Base-by-base conservation (phyloP, 228 moss, liverwort and hornwort species). In the Sphagnum magellanicum region DNA sequence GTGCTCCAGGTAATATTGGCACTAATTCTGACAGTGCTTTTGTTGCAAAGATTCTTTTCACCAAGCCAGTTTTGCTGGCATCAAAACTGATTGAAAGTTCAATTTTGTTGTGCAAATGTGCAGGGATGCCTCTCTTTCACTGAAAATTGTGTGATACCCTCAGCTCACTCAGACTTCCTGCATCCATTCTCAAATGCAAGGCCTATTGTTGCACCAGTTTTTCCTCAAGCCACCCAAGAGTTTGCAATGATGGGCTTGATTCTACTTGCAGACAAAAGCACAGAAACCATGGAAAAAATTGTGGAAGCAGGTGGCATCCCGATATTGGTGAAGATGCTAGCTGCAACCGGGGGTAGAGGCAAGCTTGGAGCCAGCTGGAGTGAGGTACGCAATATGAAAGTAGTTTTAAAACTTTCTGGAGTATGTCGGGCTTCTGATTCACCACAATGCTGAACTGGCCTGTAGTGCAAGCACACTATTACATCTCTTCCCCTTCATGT, bases 191-290 rank as follows among this genome's bases (percentile, higher is more conserved):
- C 72, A 60, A 74, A 79, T 5, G 60, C 61, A 6, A 78, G 73
- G 52, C 67, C 61, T 50, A 6, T 50, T 4, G 61, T 61, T 6
- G 58, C 74, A 10, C 77, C 75, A 6, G 11, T 57, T 5, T 79
- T 76, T 48, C 84, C 85, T 70, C 79, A 90, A 75, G 88, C 90
- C 48, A 90, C 86, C 46, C 90, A 86, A 79, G 92, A 92, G 59
- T 92, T 90, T 84, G 82, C 81, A 5, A 81, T 82, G 50, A 92
- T 90, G 88, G 92, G 86, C 50, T 53, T 92, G 1, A 92, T 92
- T 16, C 77, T 92, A 70, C 77, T 92, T 61, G 90, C 90, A 49
- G 77, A 92, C 69, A 92, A 84, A 59, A 86, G 74, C 9, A 53
- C 32, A 7, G 76, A 79, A 5, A 92, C 79, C 0, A 84, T 88